phyloP scores from a whole-genome alignment of 768 basidiomycete species.

The Tylopilus balloui region DNA sequence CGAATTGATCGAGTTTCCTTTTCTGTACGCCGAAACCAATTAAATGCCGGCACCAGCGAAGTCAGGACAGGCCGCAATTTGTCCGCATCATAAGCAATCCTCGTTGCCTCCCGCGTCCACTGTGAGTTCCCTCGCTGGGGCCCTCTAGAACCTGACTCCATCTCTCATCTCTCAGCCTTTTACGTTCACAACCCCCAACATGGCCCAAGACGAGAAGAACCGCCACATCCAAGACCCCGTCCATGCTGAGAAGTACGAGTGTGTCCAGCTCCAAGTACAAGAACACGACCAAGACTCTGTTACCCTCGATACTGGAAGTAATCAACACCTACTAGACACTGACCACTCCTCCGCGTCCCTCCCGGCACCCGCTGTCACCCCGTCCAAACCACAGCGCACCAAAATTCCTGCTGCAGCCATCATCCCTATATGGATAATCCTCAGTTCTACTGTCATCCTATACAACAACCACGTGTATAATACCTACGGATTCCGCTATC shows the following conservation, averaged over 20 bases:
- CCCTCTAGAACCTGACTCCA: background rate
- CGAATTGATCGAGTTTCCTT: too few species aligned
- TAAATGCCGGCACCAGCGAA: background rate
- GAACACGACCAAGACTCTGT: conserved; percentile 14
- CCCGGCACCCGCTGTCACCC: conserved; percentile 55
- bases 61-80: background rate
- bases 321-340: background rate
- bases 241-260: conserved; percentile 19
- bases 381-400: conserved; percentile 39
- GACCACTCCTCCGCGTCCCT: conserved; percentile 29
- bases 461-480: conserved; percentile 94
- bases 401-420: conserved; percentile 64
- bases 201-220: conserved; percentile 27
- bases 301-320: background rate
- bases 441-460: conserved; percentile 87
- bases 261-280: conserved; percentile 17
- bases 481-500: conserved; percentile 77
- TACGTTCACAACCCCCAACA: conserved; percentile 2
- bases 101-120: background rate
- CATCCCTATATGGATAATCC: conserved; percentile 90
- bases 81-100: background rate
- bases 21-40: background rate
- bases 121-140: conserved; percentile 3
- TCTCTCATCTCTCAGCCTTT: background rate
- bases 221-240: background rate